Evolutionary conservation across 2,329 filamentous ascomycete genomes (phyloP).

Genomic region (Zalaria sp.): DNA sequence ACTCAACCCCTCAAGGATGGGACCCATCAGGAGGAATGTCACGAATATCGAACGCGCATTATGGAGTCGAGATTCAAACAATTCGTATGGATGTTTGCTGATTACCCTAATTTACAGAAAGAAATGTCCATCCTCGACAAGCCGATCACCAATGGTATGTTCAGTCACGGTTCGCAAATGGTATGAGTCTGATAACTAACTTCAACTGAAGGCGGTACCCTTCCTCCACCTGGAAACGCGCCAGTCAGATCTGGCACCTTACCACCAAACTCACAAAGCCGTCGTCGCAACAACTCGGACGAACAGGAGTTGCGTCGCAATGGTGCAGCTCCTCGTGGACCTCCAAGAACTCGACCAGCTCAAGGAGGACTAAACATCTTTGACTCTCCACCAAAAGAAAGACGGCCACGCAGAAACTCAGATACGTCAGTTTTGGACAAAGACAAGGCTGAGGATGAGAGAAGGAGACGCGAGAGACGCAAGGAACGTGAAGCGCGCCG

Average conservation of each 20-base stretch:
- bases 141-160: slow-evolving; percentile 24
- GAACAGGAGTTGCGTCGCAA: slow-evolving; percentile 48
- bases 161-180: slow-evolving; percentile 4
- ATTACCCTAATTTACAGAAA: slow-evolving; percentile 38
- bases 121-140: slow-evolving; percentile 54
- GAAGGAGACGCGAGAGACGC: slow-evolving; percentile 32
- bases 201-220: slow-evolving; percentile 25
- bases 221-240: slow-evolving; percentile 24
- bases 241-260: slow-evolving; percentile 31
- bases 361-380: slow-evolving; percentile 29
- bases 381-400: slow-evolving; percentile 28
- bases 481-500: slow-evolving; percentile 36
- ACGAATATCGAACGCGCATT: slow-evolving; percentile 1
- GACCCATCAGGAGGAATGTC: no score
- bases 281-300: slow-evolving; percentile 46
- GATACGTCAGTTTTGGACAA: slow-evolving; percentile 61
- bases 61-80: slow-evolving; percentile 26
- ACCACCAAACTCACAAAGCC: slow-evolving; percentile 36
- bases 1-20: no score
- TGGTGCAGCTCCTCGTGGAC: slow-evolving; percentile 25
- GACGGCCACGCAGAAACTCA: slow-evolving; percentile 58
- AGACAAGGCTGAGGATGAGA: slow-evolving; percentile 47
- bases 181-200: slow-evolving; percentile 10
- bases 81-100: slow-evolving; percentile 26
- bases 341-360: slow-evolving; percentile 20